phyloP scores from a whole-genome alignment of 202 grass and related monocot genomes.

The Miscanthus sacchariflorus region DNA sequence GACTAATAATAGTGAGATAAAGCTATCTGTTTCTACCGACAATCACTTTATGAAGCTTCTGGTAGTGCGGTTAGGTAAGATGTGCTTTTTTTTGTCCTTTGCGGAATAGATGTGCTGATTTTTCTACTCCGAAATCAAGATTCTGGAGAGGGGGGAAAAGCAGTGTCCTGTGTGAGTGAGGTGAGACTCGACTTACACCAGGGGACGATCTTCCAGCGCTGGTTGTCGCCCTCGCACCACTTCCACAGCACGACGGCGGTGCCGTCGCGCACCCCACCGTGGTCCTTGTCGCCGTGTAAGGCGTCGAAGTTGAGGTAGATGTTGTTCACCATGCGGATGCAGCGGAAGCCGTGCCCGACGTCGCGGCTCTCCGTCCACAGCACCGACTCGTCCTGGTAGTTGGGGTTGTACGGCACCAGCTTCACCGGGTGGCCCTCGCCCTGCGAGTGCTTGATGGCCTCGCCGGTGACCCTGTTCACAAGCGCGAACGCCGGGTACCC shows the following conservation, averaged over 20 bases:
- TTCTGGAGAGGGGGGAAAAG: background rate
- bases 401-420: constrained; percentile 71
- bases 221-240: constrained; percentile 98
- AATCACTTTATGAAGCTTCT: constrained; percentile 15
- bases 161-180: background rate
- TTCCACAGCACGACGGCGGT: constrained; percentile 86
- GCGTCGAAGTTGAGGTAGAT: constrained; percentile 94
- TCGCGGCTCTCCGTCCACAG: constrained; percentile 93
- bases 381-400: constrained; percentile 83
- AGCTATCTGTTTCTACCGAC: constrained; percentile 19
- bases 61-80: constrained; percentile 1
- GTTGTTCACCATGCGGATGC: constrained; percentile 99
- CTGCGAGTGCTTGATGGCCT: constrained; percentile 85
- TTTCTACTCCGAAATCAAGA: constrained; percentile 14
- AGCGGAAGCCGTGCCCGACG: constrained; percentile 79
- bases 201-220: constrained; percentile 94
- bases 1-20: background rate
- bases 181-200: constrained; percentile 61
- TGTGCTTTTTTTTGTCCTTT: background rate
- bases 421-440: constrained; percentile 80
- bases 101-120: background rate
- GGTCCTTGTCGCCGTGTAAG: constrained; percentile 80
- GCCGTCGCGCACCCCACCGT: constrained; percentile 89
- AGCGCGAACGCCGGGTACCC: constrained; percentile 84
- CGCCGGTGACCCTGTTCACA: constrained; percentile 72